Base-by-base conservation (phyloP, 176 grass and related monocot genomes). In the Echinochloa phyllopogon region DNA sequence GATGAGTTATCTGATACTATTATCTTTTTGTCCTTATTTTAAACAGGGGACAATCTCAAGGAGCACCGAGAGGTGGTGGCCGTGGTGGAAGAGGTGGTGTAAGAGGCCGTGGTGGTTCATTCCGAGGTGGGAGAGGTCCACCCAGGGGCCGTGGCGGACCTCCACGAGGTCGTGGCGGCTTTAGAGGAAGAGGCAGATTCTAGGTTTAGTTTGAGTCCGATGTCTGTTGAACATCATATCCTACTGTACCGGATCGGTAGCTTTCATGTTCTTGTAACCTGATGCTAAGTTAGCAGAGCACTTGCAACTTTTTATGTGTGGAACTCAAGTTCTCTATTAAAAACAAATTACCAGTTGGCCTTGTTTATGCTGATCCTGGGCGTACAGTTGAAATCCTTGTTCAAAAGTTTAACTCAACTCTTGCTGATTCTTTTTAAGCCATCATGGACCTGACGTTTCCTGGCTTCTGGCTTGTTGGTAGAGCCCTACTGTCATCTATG, bases 131-230 rank as follows among this genome's bases (percentile, higher is more conserved):
- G 38, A 94, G 97, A 91, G 97, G 96, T 69, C 91, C 84, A 0
- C 93, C 93, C 43, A 91, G 97, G 52, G 94, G 94, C 0, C 88
- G 97, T 25, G 75, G 95, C 45, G 91, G 97, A 24, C 84, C 81
- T 85, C 84, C 90, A 20, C 93, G 94, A 21, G 83, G 91, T 5
- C 82, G 92, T 59, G 93, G 96, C 16, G 93, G 96, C 36, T 99
- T 99, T 33, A 94, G 97, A 79, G 97, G 97, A 12, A 87, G 97
- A 23, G 97, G 94, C 75, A 96, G 97, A 89, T 92, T 71, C 47
- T 99, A 99, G 80, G 33, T 85, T 21, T 87, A 49, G 65, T 55
- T 85, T 60, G 33, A 66, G 37, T 50, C 14, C n/a, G 64, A 48
- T 84, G 84, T 86, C 79, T 79, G 33, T 83, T 7, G 59, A 87